Evolutionary conservation across 352 stramenopile genomes (phyloP).

Genomic region (Globisporangium recalcitrans): DNA sequence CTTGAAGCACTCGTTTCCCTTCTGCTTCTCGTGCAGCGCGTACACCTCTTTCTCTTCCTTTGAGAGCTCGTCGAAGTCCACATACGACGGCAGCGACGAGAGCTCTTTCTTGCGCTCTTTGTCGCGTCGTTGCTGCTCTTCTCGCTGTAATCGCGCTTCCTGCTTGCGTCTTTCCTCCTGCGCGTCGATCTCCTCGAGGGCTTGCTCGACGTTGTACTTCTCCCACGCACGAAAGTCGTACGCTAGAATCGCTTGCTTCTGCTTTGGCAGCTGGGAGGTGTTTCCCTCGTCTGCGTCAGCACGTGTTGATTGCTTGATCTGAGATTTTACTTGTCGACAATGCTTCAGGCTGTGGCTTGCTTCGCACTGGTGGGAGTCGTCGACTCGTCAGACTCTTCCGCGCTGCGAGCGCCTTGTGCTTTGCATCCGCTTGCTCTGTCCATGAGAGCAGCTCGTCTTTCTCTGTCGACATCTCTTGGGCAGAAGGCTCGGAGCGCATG

Average conservation of each 20-base stretch:
- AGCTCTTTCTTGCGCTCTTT: slow-evolving; percentile 48
- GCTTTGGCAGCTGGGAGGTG: slow-evolving; percentile 19
- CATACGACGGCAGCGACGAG: slow-evolving; percentile 47
- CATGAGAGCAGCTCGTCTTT: slow-evolving; percentile 61
- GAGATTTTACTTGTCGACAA: slow-evolving; percentile 3
- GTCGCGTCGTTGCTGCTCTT: slow-evolving; percentile 32
- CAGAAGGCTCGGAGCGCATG: slow-evolving; percentile 52
- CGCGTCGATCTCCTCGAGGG: slow-evolving; percentile 68
- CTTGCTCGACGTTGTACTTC: slow-evolving; percentile 86
- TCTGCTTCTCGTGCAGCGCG: slow-evolving; percentile 85
- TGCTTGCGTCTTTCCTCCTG: slow-evolving; percentile 36
- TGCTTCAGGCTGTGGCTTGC: slow-evolving; percentile 20
- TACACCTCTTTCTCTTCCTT: slow-evolving; percentile 45
- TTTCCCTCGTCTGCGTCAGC: slow-evolving; percentile 7
- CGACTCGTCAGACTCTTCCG: slow-evolving; percentile 16
- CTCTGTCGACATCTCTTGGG: slow-evolving; percentile 53
- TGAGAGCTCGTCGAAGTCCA: slow-evolving; percentile 53
- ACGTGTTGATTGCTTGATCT: not conserved
- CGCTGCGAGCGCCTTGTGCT: slow-evolving; percentile 42
- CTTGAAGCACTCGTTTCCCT: slow-evolving; percentile 92
- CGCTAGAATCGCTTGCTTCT: slow-evolving; percentile 51
- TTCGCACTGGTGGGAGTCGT: slow-evolving; percentile 48
- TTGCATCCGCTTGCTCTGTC: slow-evolving; percentile 49
- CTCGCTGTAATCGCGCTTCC: slow-evolving; percentile 27
- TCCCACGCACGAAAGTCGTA: slow-evolving; percentile 92